Percentiles rank a stretch among this genome's conserved stretches.
Conservation (phyloP, 176 grass and related monocot genomes). For the Lolium multiflorum region DNA sequence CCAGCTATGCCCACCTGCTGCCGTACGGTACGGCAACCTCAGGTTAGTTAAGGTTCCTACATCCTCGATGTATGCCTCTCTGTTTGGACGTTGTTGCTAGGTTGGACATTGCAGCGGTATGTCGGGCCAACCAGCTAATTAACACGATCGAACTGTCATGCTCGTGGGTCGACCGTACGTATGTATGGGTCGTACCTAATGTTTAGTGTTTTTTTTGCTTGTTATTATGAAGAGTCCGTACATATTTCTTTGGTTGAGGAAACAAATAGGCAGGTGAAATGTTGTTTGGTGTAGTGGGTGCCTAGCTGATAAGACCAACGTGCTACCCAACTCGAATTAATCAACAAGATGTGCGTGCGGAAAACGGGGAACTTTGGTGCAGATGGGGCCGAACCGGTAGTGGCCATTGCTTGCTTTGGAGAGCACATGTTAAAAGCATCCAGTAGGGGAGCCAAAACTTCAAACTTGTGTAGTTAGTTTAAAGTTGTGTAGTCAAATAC, state of each 20-base stretch:
- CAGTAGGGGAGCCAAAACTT: too few species aligned
- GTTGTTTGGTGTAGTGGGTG: not conserved
- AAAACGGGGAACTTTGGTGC: too few species aligned
- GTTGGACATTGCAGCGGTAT: not conserved
- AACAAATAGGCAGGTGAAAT: not conserved
- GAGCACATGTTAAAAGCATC: too few species aligned
- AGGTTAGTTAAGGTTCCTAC: not conserved
- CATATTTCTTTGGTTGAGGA: not conserved
- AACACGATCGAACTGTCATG: not conserved
- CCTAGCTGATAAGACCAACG: not conserved
- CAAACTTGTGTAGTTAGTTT: too few species aligned
- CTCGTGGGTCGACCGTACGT: not conserved
- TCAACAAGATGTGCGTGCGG: too few species aligned
- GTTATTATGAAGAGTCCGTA: not conserved
- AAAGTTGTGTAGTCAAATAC: too few species aligned
- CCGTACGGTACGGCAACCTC: not conserved
- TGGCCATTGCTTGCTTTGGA: too few species aligned
- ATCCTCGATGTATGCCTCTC: not conserved
- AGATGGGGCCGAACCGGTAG: too few species aligned
- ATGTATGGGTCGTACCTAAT: not conserved
- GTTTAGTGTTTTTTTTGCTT: not conserved
- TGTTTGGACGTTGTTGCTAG: not conserved
- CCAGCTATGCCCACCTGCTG: not conserved
- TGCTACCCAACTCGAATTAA: too few species aligned
- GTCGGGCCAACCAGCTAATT: not conserved